Evolutionary conservation across 495 filamentous ascomycete genomes (phyloP).

Genomic region (Aspergillus conjunctus): DNA sequence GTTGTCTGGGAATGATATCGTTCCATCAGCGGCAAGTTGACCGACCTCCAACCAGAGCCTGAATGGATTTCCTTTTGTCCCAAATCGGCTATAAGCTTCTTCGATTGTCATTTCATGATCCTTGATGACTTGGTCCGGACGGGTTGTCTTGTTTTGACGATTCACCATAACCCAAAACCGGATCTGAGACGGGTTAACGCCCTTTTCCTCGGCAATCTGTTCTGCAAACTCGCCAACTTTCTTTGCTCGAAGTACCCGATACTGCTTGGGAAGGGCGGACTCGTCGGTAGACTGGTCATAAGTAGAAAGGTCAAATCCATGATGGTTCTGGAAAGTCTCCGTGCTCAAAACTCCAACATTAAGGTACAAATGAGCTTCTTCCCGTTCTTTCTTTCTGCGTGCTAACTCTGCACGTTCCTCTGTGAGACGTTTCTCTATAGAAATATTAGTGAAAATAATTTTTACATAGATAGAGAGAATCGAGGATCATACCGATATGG

Average conservation of each 20-base stretch:
- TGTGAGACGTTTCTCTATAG: slow-evolving; percentile 64
- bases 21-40: slow-evolving; percentile 65
- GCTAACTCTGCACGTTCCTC: slow-evolving; percentile 79
- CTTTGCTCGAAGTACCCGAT: slow-evolving; percentile 70
- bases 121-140: slow-evolving; percentile 82
- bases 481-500: slow-evolving; percentile 69
- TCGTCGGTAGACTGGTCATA: slow-evolving; percentile 71
- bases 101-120: slow-evolving; percentile 81
- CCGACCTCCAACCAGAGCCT: slow-evolving; percentile 84
- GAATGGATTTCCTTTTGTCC: slow-evolving; percentile 71
- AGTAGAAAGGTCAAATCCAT: slow-evolving; percentile 81
- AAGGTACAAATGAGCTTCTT: slow-evolving; percentile 92
- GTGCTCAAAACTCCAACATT: slow-evolving; percentile 78
- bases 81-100: slow-evolving; percentile 69
- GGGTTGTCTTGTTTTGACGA: slow-evolving; percentile 93
- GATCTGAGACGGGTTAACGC: slow-evolving; percentile 58
- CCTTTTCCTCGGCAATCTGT: slow-evolving; percentile 68
- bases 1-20: slow-evolving; percentile 67
- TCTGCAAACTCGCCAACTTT: slow-evolving; percentile 73
- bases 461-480: slow-evolving; percentile 7
- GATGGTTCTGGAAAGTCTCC: slow-evolving; percentile 73
- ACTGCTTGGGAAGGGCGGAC: slow-evolving; percentile 55
- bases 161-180: slow-evolving; percentile 98
- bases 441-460: slow-evolving; percentile 33
- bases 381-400: slow-evolving; percentile 76